Evolutionary conservation across 352 stramenopile genomes (phyloP).

Genomic region (Globisporangium uncinulatum): DNA sequence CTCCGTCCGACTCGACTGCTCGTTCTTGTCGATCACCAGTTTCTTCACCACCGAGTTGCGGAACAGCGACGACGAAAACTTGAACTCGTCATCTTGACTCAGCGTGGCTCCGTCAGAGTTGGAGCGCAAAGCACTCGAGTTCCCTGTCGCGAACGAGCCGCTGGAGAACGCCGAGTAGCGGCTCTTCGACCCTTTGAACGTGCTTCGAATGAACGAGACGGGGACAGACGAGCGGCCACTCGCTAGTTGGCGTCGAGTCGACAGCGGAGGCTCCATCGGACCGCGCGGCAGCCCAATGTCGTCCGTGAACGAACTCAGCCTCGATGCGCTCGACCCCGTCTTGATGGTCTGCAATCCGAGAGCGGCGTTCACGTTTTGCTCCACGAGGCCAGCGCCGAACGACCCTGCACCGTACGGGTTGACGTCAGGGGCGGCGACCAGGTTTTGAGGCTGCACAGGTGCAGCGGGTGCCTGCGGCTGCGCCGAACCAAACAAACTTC

Average conservation of each 20-base stretch:
- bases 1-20: slow-evolving; percentile 15
- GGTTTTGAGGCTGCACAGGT: slow-evolving; percentile 27
- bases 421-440: slow-evolving; percentile 48
- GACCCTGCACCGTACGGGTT: slow-evolving; percentile 62
- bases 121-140: slow-evolving; percentile 12
- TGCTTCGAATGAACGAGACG: slow-evolving; percentile 68
- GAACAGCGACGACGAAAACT: slow-evolving; percentile 61
- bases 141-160: slow-evolving; percentile 10
- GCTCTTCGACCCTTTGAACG: slow-evolving; percentile 69
- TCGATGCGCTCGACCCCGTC: slow-evolving; percentile 33
- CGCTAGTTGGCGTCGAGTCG: slow-evolving; percentile 51
- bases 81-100: slow-evolving; percentile 46
- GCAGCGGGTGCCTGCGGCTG: slow-evolving; percentile 50
- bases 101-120: slow-evolving; percentile 15
- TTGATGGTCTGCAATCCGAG: slow-evolving; percentile 58
- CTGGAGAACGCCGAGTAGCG: slow-evolving; percentile 49
- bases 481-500: slow-evolving; percentile 14
- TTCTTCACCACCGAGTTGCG: slow-evolving; percentile 50
- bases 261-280: slow-evolving; percentile 42
- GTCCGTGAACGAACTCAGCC: slow-evolving; percentile 53
- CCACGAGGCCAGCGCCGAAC: slow-evolving; percentile 49
- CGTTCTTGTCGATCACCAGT: slow-evolving; percentile 50
- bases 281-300: slow-evolving; percentile 68
- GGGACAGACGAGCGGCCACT: slow-evolving; percentile 48
- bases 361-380: slow-evolving; percentile 54